These are phyloP conservation scores for Aspergillus puulaauensis DNA, from an alignment of 2,329 filamentous ascomycete genomes.

Conservation along the genomic window DNA sequence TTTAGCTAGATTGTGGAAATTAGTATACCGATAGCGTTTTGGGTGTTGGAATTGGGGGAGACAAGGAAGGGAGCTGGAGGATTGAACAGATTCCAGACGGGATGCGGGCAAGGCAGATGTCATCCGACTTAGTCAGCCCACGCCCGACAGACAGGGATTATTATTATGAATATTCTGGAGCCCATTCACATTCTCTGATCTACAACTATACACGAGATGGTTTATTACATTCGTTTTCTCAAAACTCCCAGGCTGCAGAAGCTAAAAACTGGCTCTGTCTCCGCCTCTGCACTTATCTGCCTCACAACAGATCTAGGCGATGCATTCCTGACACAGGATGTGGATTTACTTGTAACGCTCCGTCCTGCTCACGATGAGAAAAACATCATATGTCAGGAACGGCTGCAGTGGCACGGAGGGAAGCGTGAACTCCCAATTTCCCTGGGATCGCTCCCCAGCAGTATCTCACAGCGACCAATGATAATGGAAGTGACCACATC, in stretches of 20 bases:
- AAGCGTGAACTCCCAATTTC: conserved; percentile 34
- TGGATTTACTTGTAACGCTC: conserved; percentile 30
- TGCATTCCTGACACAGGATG: conserved; percentile 54
- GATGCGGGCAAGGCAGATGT: conserved; percentile 19
- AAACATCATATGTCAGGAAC: conserved; percentile 23
- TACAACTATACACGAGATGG: conserved; percentile 39
- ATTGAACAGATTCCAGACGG: conserved; percentile 8
- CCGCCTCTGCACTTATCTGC: conserved; percentile 56
- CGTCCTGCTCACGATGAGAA: conserved; percentile 15
- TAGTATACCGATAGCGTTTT: not conserved
- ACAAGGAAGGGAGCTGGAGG: conserved; percentile 14
- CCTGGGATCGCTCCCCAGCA: conserved; percentile 30
- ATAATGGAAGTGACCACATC: conserved; percentile 27
- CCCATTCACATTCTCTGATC: not conserved
- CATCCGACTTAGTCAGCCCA: conserved; percentile 30
- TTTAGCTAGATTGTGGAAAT: not conserved
- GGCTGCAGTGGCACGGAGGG: conserved; percentile 33
- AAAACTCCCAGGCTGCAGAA: conserved; percentile 57
- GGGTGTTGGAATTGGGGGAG: conserved; percentile 5
- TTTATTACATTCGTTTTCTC: conserved; percentile 66
- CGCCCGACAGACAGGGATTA: conserved; percentile 11
- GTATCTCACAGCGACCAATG: conserved; percentile 25
- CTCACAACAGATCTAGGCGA: conserved; percentile 70
- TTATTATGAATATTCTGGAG: not conserved
- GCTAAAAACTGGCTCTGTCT: conserved; percentile 41